Conservation (phyloP, 108 stramenopile genomes). For the Discostella stelligeroides region DNA sequence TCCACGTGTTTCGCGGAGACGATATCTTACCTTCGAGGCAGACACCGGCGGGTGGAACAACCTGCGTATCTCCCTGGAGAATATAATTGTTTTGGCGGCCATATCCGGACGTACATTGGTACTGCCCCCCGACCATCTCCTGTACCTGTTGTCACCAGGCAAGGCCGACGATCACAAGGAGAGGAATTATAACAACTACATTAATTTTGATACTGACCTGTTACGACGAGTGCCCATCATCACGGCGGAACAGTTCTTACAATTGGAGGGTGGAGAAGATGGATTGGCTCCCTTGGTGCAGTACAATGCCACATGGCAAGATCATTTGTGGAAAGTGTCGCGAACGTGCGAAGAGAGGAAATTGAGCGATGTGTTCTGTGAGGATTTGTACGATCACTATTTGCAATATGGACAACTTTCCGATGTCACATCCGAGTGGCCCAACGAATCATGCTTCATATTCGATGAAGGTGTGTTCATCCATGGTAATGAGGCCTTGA, state of each 20-base stretch:
- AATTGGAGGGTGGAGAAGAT: conserved; percentile 46
- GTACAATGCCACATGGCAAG: conserved; percentile 26
- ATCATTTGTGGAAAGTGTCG: conserved; percentile 23
- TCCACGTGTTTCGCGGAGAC: conserved; percentile 14
- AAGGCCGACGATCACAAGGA: conserved; percentile 44
- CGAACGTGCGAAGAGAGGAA: conserved; percentile 32
- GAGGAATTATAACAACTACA: conserved; percentile 47
- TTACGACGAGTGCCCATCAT: conserved; percentile 60
- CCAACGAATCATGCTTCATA: conserved; percentile 56
- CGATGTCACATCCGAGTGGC: conserved; percentile 11
- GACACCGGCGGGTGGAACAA: conserved; percentile 86
- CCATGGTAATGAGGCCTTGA: conserved; percentile 19
- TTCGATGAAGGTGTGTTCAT: conserved; percentile 62
- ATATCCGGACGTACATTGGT: conserved; percentile 84
- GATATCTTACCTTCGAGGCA: conserved; percentile 73
- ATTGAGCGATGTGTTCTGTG: conserved; percentile 33
- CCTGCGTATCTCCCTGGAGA: conserved; percentile 82
- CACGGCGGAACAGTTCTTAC: conserved; percentile 61
- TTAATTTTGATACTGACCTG: conserved; percentile 48
- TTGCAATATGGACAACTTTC: conserved; percentile 12
- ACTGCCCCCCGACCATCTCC: conserved; percentile 74
- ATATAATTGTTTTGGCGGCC: conserved; percentile 74
- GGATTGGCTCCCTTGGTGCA: conserved; percentile 33
- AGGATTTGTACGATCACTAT: conserved; percentile 46
- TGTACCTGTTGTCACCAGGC: conserved; percentile 70